Conservation (phyloP, 768 basidiomycete species). For the Gelatoporia subvermispora region DNA sequence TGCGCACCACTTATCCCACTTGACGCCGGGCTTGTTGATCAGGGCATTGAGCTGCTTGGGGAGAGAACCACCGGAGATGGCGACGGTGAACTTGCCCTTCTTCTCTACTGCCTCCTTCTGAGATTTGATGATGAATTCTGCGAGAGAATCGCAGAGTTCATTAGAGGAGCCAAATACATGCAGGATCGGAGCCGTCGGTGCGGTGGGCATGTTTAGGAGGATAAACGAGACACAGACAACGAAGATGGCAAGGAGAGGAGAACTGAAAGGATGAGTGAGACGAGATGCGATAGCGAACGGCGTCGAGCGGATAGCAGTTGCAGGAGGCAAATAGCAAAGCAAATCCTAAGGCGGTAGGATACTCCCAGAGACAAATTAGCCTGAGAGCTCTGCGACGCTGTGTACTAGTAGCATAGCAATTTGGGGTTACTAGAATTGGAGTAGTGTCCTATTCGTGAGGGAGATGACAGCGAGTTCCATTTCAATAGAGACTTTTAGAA, state of each 20-base stretch:
- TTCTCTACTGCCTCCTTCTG: slow-evolving; percentile 88
- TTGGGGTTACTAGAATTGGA: too few species aligned
- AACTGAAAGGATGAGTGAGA: background rate
- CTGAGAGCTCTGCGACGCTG: too few species aligned
- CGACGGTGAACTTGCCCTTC: slow-evolving; percentile 87
- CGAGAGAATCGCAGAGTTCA: slow-evolving; percentile 61
- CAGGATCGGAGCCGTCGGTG: slow-evolving; percentile 67
- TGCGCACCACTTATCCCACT: slow-evolving; percentile 94
- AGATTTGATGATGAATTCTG: slow-evolving; percentile 77
- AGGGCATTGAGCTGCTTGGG: slow-evolving; percentile 78
- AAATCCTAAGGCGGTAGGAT: too few species aligned
- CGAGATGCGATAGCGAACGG: background rate
- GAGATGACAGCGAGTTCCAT: too few species aligned
- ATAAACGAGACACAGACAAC: background rate
- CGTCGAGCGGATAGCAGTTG: background rate
- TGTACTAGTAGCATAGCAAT: too few species aligned
- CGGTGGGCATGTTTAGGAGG: slow-evolving; percentile 8
- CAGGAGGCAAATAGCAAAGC: too few species aligned
- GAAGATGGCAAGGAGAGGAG: background rate
- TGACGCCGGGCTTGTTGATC: slow-evolving; percentile 55
- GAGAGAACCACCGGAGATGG: slow-evolving; percentile 90
- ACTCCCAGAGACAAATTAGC: too few species aligned
- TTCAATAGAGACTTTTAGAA: too few species aligned
- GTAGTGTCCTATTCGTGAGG: too few species aligned
- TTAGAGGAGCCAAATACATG: slow-evolving; percentile 58